These are phyloP conservation scores for Cryphonectria nitschkei DNA, from an alignment of 2,329 filamentous ascomycete genomes.

Conservation along the genomic window DNA sequence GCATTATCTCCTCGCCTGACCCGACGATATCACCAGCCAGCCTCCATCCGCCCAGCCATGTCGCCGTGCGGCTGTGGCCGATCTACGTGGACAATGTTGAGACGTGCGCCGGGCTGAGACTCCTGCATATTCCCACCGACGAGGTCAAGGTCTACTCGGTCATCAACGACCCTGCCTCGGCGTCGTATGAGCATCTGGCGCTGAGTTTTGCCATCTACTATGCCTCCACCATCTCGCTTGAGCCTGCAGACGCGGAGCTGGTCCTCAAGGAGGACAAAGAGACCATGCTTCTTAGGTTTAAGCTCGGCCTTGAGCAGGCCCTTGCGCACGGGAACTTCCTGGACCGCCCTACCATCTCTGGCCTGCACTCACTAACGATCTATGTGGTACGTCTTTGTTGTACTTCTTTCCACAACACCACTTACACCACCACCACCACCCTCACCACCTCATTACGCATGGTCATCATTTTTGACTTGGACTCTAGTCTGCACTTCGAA, in stretches of 20 bases:
- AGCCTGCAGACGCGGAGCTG: slow-evolving; percentile 40
- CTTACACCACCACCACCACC: no score
- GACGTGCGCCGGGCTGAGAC: slow-evolving; percentile 34
- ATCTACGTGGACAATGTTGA: slow-evolving; percentile 38
- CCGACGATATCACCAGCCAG: slow-evolving; percentile 19
- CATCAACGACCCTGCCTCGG: slow-evolving; percentile 36
- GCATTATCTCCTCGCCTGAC: slow-evolving; percentile 37
- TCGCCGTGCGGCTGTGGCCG: slow-evolving; percentile 39
- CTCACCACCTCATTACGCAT: no score
- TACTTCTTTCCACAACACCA: not conserved
- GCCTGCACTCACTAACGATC: slow-evolving; percentile 43
- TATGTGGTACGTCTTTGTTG: slow-evolving; percentile 41
- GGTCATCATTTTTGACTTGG: slow-evolving; percentile 31
- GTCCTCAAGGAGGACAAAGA: slow-evolving; percentile 34
- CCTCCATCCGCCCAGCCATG: slow-evolving; percentile 33
- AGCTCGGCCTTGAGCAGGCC: slow-evolving; percentile 42
- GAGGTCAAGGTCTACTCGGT: slow-evolving; percentile 40
- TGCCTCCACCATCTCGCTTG: slow-evolving; percentile 47
- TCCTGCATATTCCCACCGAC: slow-evolving; percentile 38
- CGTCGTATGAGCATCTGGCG: slow-evolving; percentile 38
- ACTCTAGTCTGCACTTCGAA: slow-evolving; percentile 37
- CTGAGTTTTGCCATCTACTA: slow-evolving; percentile 56
- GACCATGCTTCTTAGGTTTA: slow-evolving; percentile 36
- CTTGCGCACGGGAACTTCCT: slow-evolving; percentile 45
- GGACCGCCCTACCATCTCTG: slow-evolving; percentile 42